Evolutionary conservation across 2,329 filamentous ascomycete genomes (phyloP), one percentile per base, ranked within the genome.

Genomic region (Trichophyton rubrum): DNA sequence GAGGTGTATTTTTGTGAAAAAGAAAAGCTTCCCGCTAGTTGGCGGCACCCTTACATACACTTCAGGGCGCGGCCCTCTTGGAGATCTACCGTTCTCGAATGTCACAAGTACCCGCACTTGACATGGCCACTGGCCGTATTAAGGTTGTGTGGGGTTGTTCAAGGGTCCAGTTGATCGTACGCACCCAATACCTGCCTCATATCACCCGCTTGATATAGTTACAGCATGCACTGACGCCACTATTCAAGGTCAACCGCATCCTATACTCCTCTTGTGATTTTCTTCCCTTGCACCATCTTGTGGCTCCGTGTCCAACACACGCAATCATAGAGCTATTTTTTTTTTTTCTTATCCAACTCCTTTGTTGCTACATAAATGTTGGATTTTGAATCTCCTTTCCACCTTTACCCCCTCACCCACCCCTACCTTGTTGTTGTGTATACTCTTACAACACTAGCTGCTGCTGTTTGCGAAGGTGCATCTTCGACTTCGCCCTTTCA

Each of bases 51-150:
- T 41, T 57, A 40, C 55, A 24, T 20, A 9, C 35, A 20, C 17
- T n/a, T 43, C 55, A 57, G 33, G 55, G 33, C 43, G n/a, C 55
- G 17, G 13, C 41, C 40, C 33, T 30, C 57, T 45, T 38, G 41
- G 27, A 41, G 57, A 59, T 33, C 40, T 59, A 59, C 57, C 57
- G 20, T 59, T 59, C 57, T 45, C 40, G 57, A 59, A 45, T 49
- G 27, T 49, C 57, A 45, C 41, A 35, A 49, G 41, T 35, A 59
- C 41, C 57, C 27, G 27, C 15, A 35, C 41, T 35, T 59, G 45
- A 55, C 58, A 53, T 60, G 41, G 47, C 58, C 43, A 33, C 55
- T 15, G 40, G 40, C 13, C 55, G 17, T 57, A 24, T 41, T 57
- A 41, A 40, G 40, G 55, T 40, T 40, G 33, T 40, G 55, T 43